Evolutionary conservation across 148 eudicot species (phyloP).

Genomic region (Talinum fruticosum): DNA sequence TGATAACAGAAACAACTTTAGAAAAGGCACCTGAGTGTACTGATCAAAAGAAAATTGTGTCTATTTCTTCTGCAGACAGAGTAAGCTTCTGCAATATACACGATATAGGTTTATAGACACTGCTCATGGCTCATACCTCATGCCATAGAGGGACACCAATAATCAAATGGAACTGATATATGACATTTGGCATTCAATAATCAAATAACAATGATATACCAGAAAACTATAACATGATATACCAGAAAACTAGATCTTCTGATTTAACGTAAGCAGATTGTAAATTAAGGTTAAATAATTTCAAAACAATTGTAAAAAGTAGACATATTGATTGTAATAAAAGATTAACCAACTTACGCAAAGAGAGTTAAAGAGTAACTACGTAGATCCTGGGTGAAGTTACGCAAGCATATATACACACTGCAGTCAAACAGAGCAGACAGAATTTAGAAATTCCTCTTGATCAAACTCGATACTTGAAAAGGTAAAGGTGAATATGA

Average conservation of each 20-base stretch:
- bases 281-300: not conserved
- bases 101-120: no score
- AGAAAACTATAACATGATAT: not conserved
- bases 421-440: constrained; percentile 39
- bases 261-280: not conserved
- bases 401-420: constrained; percentile 87
- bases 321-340: not conserved
- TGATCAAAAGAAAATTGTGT: not conserved
- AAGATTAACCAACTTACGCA: constrained; percentile 56
- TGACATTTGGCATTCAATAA: not conserved
- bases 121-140: not conserved
- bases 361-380: constrained; percentile 78
- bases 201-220: not conserved
- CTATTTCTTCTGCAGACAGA: not conserved
- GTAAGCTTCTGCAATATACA: not conserved
- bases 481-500: not conserved
- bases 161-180: not conserved
- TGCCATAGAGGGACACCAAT: not conserved
- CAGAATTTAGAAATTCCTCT: not conserved
- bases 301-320: not conserved
- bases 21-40: not conserved
- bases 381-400: constrained; percentile 77
- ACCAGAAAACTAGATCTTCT: not conserved
- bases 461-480: not conserved
- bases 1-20: constrained; percentile 30